A percentile compares a stretch with the other conserved stretches of the same genome.
Conservation (phyloP, 306 rosid species). For the Pueraria montana region DNA sequence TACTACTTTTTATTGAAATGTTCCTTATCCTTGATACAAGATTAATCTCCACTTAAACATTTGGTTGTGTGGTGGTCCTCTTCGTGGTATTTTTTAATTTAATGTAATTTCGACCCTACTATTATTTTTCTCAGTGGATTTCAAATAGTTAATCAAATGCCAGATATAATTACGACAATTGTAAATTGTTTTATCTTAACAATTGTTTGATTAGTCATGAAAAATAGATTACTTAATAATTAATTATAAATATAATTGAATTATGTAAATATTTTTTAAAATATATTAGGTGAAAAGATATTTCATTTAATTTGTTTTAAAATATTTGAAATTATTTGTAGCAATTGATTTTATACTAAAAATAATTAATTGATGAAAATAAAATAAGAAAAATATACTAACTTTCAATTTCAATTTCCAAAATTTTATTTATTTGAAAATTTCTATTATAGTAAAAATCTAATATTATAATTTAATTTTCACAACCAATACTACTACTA, state of each 20-base stretch:
- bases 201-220: background rate
- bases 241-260: background rate
- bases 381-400: too few species aligned
- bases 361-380: background rate
- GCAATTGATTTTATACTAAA: background rate
- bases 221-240: background rate
- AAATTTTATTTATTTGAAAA: background rate
- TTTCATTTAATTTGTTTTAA: background rate
- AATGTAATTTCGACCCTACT: background rate
- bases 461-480: background rate
- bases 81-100: background rate
- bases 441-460: background rate
- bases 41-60: slow-evolving; percentile 1
- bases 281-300: background rate
- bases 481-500: background rate
- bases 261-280: background rate
- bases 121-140: background rate
- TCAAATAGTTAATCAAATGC: background rate
- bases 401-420: background rate
- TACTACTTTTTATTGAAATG: background rate
- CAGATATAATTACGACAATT: background rate
- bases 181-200: background rate
- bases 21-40: background rate
- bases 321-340: background rate
- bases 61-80: background rate